Base-by-base conservation (phyloP, 805 yeast genomes). In the Lipomyces sp. region DNA sequence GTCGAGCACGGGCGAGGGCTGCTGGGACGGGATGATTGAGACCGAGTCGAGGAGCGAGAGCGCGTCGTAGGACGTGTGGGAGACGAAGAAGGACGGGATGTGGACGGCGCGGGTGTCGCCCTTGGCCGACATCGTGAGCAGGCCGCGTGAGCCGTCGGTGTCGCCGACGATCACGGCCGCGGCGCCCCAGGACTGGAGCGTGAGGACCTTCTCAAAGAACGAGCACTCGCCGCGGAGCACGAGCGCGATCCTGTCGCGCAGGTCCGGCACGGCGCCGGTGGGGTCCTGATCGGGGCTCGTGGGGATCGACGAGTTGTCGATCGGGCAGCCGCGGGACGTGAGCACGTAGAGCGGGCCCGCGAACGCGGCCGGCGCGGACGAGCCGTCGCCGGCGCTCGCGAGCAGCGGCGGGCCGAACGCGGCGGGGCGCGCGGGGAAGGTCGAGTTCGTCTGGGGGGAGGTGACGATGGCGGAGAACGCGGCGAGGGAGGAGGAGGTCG, bases 101-200 rank as follows among this genome's bases (percentile, higher is more conserved):
- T 57, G 61, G 34, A 76, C 64, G 23, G 73, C 73, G 44, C 67
- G 71, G 44, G 75, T 72, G 51, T 71, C 77, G 23, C 68, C 68
- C 34, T 70, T 65, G 2, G 80, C 74, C 61, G 73, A 79, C 83
- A 79, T 80, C 22, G 82, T 78, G 22, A 80, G 70, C 47, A 78
- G 68, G 5, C 79, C 76, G 18, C 70, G 63, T 34, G 63, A 62
- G 5, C 75, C 74, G 49, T 69, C 74, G 59, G 78, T 74, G 61
- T 80, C 81, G 29, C 81, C 84, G 7, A 81, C 73, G n/a, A 81
- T 66, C 10, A 80, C 77, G 4, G 79, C 79, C 13, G 53, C 62
- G 0, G 84, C 83, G 13, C 76, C 75, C 49, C 63, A 66, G 1
- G 63, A 61, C 49, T 78, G 68, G 44, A 81, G 59, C 48, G 72